Conservation (phyloP, 805 yeast genomes). For the Candida adriatica region DNA sequence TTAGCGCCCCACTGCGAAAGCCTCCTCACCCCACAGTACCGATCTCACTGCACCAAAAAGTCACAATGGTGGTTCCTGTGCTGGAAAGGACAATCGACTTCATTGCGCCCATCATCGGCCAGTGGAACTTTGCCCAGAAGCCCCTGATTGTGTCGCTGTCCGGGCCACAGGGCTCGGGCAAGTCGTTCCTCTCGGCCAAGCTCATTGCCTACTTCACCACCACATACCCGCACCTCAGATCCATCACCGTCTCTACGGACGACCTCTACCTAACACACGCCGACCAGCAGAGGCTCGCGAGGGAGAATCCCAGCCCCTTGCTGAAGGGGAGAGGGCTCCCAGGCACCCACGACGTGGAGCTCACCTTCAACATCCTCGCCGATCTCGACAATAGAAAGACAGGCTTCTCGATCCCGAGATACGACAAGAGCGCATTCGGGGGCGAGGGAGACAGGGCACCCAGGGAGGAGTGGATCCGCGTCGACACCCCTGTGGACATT, state of each 20-base stretch:
- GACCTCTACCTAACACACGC: constrained; percentile 71
- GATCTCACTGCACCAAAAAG: no score
- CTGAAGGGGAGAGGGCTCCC: constrained; percentile 83
- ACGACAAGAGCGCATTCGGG: constrained; percentile 63
- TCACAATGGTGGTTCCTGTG: constrained; percentile 4
- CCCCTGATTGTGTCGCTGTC: constrained; percentile 35
- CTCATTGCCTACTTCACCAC: constrained; percentile 29
- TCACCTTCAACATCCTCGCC: constrained; percentile 27
- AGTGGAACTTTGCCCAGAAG: constrained; percentile 22
- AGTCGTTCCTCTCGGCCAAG: constrained; percentile 46
- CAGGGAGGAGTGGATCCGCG: constrained; percentile 30
- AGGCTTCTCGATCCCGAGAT: constrained; percentile 46
- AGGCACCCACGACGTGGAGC: constrained; percentile 77
- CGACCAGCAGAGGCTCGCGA: constrained; percentile 47
- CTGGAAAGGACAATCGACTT: constrained; percentile 15
- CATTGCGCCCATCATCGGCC: constrained; percentile 24
- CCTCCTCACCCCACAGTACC: no score
- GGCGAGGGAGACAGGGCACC: constrained; percentile 78
- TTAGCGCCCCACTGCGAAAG: no score
- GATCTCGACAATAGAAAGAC: constrained; percentile 23
- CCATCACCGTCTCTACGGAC: constrained; percentile 65
- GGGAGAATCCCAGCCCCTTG: constrained; percentile 39
- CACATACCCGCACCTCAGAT: constrained; percentile 30
- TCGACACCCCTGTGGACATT: constrained; percentile 43
- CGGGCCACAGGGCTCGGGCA: constrained; percentile 77